These are phyloP conservation scores for Ogataea populi-albae DNA, from an alignment of 805 yeast genomes.

Conservation along the genomic window DNA sequence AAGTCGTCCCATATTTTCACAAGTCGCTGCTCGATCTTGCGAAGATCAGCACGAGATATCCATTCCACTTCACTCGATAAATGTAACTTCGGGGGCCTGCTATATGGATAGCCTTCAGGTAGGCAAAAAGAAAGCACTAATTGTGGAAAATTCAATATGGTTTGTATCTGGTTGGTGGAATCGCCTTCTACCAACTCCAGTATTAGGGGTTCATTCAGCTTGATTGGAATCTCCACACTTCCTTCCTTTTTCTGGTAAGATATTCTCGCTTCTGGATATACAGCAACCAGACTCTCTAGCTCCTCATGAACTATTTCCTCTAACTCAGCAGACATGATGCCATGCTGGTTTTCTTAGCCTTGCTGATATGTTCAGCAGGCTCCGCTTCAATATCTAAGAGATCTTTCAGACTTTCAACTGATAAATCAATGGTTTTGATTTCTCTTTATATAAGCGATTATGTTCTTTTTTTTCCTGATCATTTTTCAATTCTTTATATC, in stretches of 20 bases:
- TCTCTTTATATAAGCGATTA: no score
- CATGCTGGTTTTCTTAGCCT: no score
- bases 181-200: slow-evolving; percentile 19
- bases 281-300: slow-evolving; percentile 38
- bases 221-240: slow-evolving; percentile 27
- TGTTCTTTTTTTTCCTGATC: no score
- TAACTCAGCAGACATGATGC: no score
- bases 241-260: slow-evolving; percentile 20
- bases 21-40: slow-evolving; percentile 20
- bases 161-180: background rate
- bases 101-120: slow-evolving; percentile 37
- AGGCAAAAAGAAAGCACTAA: slow-evolving; percentile 30
- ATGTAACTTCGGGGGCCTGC: slow-evolving; percentile 26
- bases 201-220: slow-evolving; percentile 20
- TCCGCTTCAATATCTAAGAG: no score
- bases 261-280: slow-evolving; percentile 38
- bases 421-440: no score
- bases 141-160: slow-evolving; percentile 29
- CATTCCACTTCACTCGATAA: slow-evolving; percentile 30
- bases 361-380: no score
- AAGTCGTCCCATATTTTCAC: slow-evolving; percentile 34
- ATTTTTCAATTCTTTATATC: no score
- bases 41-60: slow-evolving; percentile 25
- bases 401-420: no score
- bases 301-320: slow-evolving; percentile 32